Conservation (phyloP, 495 filamentous ascomycete species). For the Halenospora varia region DNA sequence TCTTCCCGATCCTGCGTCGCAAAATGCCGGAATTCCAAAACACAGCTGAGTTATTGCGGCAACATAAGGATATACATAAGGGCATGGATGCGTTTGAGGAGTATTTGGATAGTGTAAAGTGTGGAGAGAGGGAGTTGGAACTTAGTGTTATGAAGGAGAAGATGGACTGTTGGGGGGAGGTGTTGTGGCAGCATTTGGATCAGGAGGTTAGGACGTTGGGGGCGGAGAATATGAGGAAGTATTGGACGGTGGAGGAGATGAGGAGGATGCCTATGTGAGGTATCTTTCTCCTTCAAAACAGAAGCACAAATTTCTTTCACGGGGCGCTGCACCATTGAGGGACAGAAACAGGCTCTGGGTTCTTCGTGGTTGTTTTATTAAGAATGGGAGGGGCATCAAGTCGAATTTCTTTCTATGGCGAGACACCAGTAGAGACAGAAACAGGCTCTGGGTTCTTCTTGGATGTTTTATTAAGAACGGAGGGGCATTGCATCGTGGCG, state of each 20-base stretch:
- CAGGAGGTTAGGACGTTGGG: slow-evolving; percentile 66
- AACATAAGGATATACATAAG: slow-evolving; percentile 77
- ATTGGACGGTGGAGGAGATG: slow-evolving; percentile 79
- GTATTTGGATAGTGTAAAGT: slow-evolving; percentile 62
- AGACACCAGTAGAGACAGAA: too few species aligned
- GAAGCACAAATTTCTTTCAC: too few species aligned
- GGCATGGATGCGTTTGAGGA: slow-evolving; percentile 70
- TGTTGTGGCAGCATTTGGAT: slow-evolving; percentile 70
- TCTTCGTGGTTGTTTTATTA: too few species aligned
- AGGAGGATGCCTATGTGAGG: slow-evolving; percentile 60
- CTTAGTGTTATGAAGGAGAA: slow-evolving; percentile 61
- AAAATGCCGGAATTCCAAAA: slow-evolving; percentile 78
- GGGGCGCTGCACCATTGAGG: too few species aligned
- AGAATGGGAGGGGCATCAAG: too few species aligned
- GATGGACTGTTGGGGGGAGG: slow-evolving; percentile 61
- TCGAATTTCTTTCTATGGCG: too few species aligned
- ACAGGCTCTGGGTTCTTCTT: too few species aligned
- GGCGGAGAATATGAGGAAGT: slow-evolving; percentile 84
- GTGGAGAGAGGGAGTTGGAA: slow-evolving; percentile 64
- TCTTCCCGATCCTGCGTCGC: slow-evolving; percentile 73
- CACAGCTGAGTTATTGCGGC: slow-evolving; percentile 62
- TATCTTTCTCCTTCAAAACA: too few species aligned
- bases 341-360: too few species aligned
- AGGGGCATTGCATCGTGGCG: too few species aligned
- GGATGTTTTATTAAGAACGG: too few species aligned